A percentile compares a stretch with the other conserved stretches of the same genome.
Evolutionary conservation across 2,329 filamentous ascomycete genomes (phyloP).

Genomic region (Cladosporium sp.): DNA sequence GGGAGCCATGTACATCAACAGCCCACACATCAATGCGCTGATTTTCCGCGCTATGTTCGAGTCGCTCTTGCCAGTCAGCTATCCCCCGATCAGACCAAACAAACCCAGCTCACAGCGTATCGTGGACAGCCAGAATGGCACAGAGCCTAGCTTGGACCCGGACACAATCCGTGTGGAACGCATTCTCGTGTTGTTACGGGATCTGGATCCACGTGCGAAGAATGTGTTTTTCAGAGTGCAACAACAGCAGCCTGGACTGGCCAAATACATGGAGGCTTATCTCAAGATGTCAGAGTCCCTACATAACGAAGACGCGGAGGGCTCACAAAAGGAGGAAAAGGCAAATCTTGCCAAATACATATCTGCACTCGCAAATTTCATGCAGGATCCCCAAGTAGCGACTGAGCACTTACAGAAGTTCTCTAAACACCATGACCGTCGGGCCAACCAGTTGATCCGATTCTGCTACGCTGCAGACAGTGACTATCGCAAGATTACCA

Average conservation of each 20-base stretch:
- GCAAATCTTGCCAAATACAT: slow-evolving; percentile 68
- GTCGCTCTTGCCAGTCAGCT: slow-evolving; percentile 81
- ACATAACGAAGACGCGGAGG: slow-evolving; percentile 78
- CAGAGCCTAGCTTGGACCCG: slow-evolving; percentile 51
- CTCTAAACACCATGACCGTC: slow-evolving; percentile 83
- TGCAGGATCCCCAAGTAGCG: slow-evolving; percentile 71
- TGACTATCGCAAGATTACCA: slow-evolving; percentile 86
- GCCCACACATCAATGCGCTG: slow-evolving; percentile 76
- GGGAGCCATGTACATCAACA: slow-evolving; percentile 85
- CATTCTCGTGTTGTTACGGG: slow-evolving; percentile 75
- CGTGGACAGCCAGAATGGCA: slow-evolving; percentile 49
- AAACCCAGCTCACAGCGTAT: slow-evolving; percentile 53
- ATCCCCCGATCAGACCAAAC: slow-evolving; percentile 64
- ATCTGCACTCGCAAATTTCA: slow-evolving; percentile 66
- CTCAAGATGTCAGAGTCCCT: slow-evolving; percentile 81
- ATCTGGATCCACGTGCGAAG: slow-evolving; percentile 72
- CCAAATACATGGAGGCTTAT: slow-evolving; percentile 70
- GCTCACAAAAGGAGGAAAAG: slow-evolving; percentile 64
- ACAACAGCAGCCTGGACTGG: slow-evolving; percentile 68
- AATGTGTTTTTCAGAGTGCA: slow-evolving; percentile 87
- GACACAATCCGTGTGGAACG: slow-evolving; percentile 79
- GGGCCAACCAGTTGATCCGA: slow-evolving; percentile 82
- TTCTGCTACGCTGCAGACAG: slow-evolving; percentile 81
- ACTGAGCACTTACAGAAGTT: slow-evolving; percentile 81
- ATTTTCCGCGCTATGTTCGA: slow-evolving; percentile 84